Conservation (phyloP, 371 early-diverging fungal genomes). For the Chytridium lagenaria region DNA sequence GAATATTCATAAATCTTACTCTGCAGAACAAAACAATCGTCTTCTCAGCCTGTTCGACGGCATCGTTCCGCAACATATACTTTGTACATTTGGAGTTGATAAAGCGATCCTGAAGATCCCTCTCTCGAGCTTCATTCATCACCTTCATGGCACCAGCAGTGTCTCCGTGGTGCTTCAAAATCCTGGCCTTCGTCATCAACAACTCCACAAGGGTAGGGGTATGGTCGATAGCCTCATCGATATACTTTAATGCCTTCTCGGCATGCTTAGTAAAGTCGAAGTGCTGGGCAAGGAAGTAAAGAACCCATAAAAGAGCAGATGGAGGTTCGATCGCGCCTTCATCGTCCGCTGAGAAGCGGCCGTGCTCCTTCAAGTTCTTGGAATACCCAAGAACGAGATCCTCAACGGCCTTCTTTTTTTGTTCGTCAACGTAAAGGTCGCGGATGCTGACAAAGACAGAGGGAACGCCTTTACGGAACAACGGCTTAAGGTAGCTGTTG, state of each 20-base stretch:
- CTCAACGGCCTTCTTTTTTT: slow-evolving; percentile 72
- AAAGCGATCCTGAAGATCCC: slow-evolving; percentile 94
- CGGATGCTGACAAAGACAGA: slow-evolving; percentile 86
- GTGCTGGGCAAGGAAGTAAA: slow-evolving; percentile 89
- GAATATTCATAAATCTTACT: slow-evolving; percentile 49
- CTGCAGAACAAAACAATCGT: slow-evolving; percentile 80
- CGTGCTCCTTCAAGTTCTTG: slow-evolving; percentile 54
- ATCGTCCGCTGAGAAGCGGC: slow-evolving; percentile 28
- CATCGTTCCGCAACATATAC: slow-evolving; percentile 87
- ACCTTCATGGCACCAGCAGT: slow-evolving; percentile 65
- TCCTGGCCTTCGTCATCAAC: slow-evolving; percentile 91
- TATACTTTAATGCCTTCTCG: slow-evolving; percentile 71
- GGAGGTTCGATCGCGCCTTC: slow-evolving; percentile 69
- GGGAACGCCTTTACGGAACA: slow-evolving; percentile 90
- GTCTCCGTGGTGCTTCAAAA: slow-evolving; percentile 90
- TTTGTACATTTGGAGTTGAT: slow-evolving; percentile 95
- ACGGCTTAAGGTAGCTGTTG: slow-evolving; percentile 68
- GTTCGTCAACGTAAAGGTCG: slow-evolving; percentile 70
- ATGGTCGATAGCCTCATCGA: slow-evolving; percentile 83
- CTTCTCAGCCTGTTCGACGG: slow-evolving; percentile 83
- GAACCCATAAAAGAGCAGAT: slow-evolving; percentile 84
- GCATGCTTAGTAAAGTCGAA: slow-evolving; percentile 71
- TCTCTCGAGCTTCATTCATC: slow-evolving; percentile 86
- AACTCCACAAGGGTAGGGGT: slow-evolving; percentile 90
- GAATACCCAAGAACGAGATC: slow-evolving; percentile 67